Conservation (phyloP, 306 rosid species). For the Spatholobus suberectus region DNA sequence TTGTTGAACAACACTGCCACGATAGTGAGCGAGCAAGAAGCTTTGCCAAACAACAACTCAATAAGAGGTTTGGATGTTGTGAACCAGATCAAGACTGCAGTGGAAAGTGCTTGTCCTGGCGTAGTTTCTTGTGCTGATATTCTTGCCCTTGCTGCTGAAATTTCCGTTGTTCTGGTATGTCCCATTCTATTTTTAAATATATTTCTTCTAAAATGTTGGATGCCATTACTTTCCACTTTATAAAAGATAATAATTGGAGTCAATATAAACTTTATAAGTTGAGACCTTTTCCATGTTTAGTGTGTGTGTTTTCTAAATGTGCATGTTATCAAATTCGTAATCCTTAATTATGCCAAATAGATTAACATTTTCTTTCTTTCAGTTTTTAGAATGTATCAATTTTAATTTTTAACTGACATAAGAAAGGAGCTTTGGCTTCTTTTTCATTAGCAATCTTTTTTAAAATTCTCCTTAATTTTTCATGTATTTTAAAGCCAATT, state of each 20-base stretch:
- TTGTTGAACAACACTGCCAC: slow-evolving; percentile 54
- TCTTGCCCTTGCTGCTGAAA: slow-evolving; percentile 61
- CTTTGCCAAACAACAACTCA: slow-evolving; percentile 42
- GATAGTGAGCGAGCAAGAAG: slow-evolving; percentile 49
- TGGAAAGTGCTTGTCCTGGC: slow-evolving; percentile 57
- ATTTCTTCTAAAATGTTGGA: background rate
- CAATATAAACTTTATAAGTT: background rate
- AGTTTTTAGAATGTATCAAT: too few species aligned
- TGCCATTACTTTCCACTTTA: background rate
- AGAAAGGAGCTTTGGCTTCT: background rate
- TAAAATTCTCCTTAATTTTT: background rate
- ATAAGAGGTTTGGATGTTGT: slow-evolving; percentile 63
- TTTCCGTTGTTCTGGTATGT: slow-evolving; percentile 49
- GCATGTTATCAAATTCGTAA: background rate
- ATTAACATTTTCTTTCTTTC: background rate
- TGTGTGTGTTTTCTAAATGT: background rate
- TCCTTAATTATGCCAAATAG: background rate
- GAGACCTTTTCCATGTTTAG: background rate
- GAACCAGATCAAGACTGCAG: slow-evolving; percentile 53
- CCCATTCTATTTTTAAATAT: background rate
- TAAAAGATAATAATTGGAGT: background rate
- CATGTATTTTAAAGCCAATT: background rate
- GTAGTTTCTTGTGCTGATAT: slow-evolving; percentile 66
- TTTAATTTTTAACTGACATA: background rate
- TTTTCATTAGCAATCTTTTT: background rate